phyloP scores from a whole-genome alignment of 495 filamentous ascomycete species.

The Lasiosphaeria hispida region DNA sequence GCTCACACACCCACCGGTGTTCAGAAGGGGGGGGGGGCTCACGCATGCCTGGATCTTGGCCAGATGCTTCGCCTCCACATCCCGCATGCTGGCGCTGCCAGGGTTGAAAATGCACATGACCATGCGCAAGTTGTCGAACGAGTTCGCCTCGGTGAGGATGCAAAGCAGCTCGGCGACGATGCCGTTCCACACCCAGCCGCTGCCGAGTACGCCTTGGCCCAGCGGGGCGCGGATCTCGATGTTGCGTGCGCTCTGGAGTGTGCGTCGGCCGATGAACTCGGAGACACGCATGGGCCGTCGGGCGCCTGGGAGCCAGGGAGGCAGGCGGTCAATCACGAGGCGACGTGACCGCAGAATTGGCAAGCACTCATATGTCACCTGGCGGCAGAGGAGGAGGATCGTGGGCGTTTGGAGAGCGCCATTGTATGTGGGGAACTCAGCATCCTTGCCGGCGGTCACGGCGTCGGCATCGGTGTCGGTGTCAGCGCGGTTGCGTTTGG shows the following conservation, averaged over 20 bases:
- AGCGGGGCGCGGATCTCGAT: constrained; percentile 34
- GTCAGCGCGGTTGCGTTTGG: not conserved
- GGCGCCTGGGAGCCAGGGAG: constrained; percentile 35
- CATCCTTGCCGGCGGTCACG: not conserved
- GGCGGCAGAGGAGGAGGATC: constrained; percentile 37
- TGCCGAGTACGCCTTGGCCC: constrained; percentile 26
- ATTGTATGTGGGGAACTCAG: constrained; percentile 13
- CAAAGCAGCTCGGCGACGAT: not conserved
- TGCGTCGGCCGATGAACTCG: constrained; percentile 27
- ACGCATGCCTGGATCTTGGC: not conserved
- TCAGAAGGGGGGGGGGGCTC: not conserved
- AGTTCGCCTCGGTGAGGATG: not conserved
- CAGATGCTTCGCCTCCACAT: not conserved
- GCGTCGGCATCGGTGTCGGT: no score
- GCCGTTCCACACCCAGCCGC: constrained; percentile 30
- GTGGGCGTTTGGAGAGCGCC: constrained; percentile 27
- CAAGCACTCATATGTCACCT: constrained; percentile 34
- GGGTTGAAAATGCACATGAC: not conserved
- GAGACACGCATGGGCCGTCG: constrained; percentile 25
- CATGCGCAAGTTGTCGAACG: not conserved
- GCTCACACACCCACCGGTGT: no score
- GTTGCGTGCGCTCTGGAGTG: constrained; percentile 31
- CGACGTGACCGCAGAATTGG: constrained; percentile 21
- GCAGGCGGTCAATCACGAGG: constrained; percentile 37
- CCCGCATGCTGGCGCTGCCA: not conserved